A percentile compares a stretch with the other conserved stretches of the same genome.
Evolutionary conservation across 2,329 filamentous ascomycete genomes (phyloP).

Genomic region (Sporothrix schenckii): DNA sequence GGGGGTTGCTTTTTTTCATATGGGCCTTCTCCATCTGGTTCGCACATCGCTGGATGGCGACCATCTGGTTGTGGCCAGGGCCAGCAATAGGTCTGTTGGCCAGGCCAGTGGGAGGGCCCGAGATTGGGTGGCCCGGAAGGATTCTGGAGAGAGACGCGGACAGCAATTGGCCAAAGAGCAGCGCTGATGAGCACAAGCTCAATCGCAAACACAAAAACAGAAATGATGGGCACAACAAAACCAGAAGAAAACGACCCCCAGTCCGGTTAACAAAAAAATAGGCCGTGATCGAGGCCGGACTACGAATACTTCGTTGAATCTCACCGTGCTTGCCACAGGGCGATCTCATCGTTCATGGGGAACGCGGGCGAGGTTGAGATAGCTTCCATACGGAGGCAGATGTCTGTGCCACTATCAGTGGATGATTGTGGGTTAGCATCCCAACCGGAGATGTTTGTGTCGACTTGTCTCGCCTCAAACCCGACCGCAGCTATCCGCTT

Average conservation of each 20-base stretch:
- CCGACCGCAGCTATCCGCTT: background rate
- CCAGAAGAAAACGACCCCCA: background rate
- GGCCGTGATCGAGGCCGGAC: too few species aligned
- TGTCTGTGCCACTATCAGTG: background rate
- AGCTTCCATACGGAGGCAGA: constrained; percentile 1
- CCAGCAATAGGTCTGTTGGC: constrained; percentile 8
- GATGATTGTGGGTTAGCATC: background rate
- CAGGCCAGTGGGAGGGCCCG: background rate
- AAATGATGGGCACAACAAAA: background rate
- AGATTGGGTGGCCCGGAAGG: background rate
- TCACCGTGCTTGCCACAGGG: background rate
- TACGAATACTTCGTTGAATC: too few species aligned
- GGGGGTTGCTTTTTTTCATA: background rate
- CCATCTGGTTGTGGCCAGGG: background rate
- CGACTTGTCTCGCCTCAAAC: background rate
- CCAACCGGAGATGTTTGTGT: constrained; percentile 13
- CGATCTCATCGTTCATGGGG: constrained; percentile 8
- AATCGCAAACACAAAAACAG: background rate
- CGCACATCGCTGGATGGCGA: constrained; percentile 11
- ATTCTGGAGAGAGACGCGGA: constrained; percentile 15
- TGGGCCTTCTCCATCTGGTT: constrained; percentile 14
- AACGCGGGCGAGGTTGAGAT: background rate
- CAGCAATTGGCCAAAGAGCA: background rate
- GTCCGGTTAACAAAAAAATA: too few species aligned
- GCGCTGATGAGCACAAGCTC: background rate